A percentile compares a stretch with the other conserved stretches of the same genome.
These are phyloP conservation scores for Colletotrichum sp. DNA, from an alignment of 2,329 filamentous ascomycete genomes.

Conservation along the genomic window DNA sequence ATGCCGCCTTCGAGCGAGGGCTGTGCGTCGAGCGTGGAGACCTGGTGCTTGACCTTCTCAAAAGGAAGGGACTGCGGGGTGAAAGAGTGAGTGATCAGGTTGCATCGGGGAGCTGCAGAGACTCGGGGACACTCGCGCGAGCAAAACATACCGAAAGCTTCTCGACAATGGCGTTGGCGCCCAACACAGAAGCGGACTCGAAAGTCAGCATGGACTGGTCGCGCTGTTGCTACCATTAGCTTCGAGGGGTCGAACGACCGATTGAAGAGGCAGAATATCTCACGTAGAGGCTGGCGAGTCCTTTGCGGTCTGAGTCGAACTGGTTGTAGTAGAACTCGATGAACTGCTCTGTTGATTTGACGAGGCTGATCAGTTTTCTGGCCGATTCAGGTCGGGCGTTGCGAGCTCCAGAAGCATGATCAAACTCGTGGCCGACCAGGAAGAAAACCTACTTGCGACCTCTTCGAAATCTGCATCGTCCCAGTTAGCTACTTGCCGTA, in stretches of 20 bases:
- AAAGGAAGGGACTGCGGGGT: slow-evolving; percentile 67
- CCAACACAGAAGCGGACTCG: slow-evolving; percentile 72
- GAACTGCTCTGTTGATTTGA: slow-evolving; percentile 72
- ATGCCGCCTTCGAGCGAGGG: slow-evolving; percentile 75
- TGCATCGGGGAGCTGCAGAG: background rate
- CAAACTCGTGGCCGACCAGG: background rate
- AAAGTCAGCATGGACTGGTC: slow-evolving; percentile 93
- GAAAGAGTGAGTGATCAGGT: background rate
- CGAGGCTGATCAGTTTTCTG: background rate
- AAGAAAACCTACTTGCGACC: slow-evolving; percentile 49
- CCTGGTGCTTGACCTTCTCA: slow-evolving; percentile 78
- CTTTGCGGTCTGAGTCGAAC: slow-evolving; percentile 76
- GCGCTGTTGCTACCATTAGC: slow-evolving; percentile 55
- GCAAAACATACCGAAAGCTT: slow-evolving; percentile 74
- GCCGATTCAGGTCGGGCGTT: background rate
- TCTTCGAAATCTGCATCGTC: slow-evolving; percentile 44
- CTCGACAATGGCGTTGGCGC: slow-evolving; percentile 70
- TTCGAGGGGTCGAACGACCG: background rate
- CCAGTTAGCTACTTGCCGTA: slow-evolving; percentile 2
- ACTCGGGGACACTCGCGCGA: background rate
- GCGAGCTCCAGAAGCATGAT: background rate
- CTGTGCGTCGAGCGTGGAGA: slow-evolving; percentile 83
- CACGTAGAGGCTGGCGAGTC: slow-evolving; percentile 81
- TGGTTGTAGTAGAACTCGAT: slow-evolving; percentile 88
- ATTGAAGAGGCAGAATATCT: slow-evolving; percentile 33